Conservation (phyloP, 2,329 filamentous ascomycete genomes). For the Pseudogymnoascus sp. region DNA sequence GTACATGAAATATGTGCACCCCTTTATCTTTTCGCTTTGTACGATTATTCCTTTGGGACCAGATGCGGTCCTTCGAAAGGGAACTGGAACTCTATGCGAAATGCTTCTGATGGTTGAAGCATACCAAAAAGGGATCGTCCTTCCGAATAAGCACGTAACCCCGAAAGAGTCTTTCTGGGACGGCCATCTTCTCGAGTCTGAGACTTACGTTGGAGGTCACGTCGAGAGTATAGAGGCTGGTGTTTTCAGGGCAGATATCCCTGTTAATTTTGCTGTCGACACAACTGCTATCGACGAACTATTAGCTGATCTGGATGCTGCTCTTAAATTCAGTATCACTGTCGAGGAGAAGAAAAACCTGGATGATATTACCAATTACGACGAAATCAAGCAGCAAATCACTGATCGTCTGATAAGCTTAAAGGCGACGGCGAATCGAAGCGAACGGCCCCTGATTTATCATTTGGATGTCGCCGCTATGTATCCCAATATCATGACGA, state of each 20-base stretch:
- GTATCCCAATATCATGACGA: conserved; percentile 99
- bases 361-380: conserved; percentile 73
- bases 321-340: conserved; percentile 77
- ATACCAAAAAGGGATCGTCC: conserved; percentile 80
- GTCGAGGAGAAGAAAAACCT: conserved; percentile 78
- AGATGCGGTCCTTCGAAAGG: conserved; percentile 88
- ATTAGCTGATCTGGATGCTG: conserved; percentile 75
- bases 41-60: conserved; percentile 91
- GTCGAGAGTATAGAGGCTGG: conserved; percentile 99
- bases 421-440: conserved; percentile 75
- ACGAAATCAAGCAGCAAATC: conserved; percentile 80
- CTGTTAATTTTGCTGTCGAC: conserved; percentile 89
- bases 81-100: conserved; percentile 96
- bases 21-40: conserved; percentile 97
- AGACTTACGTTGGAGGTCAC: conserved; percentile 97
- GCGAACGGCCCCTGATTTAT: conserved; percentile 85
- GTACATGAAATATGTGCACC: conserved; percentile 99
- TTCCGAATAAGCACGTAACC: conserved; percentile 93
- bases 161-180: conserved; percentile 94
- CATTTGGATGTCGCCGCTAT: conserved; percentile 98
- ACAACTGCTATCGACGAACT: conserved; percentile 84
- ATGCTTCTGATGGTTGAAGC: conserved; percentile 99
- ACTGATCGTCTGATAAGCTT: conserved; percentile 60
- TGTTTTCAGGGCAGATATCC: conserved; percentile 92
- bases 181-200: conserved; percentile 88